A percentile compares a stretch with the other conserved stretches of the same genome.
Conservation (phyloP, 768 basidiomycete species). For the Pulveroboletus ravenelii region DNA sequence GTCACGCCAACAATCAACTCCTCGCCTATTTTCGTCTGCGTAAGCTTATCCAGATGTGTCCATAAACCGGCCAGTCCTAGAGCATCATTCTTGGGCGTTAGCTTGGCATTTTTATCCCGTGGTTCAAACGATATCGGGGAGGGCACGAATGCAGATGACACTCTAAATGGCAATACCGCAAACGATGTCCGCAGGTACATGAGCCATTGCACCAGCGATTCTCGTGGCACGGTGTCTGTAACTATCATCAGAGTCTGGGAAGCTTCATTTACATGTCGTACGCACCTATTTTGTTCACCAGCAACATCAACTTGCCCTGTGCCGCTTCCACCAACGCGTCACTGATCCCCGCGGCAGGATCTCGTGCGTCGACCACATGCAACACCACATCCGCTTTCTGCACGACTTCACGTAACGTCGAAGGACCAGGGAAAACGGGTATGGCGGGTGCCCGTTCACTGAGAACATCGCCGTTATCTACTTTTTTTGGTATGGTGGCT, state of each 20-base stretch:
- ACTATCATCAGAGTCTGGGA: background rate
- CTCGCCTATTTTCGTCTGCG: conserved; percentile 42
- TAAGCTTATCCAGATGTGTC: conserved; percentile 43
- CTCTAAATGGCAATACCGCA: conserved; percentile 69
- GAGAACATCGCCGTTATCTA: background rate
- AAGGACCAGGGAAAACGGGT: conserved; percentile 26
- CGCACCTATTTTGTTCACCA: conserved; percentile 87
- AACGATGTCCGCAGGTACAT: conserved; percentile 52
- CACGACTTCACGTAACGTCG: conserved; percentile 43
- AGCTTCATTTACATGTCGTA: conserved; percentile 9
- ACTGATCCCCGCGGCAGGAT: conserved; percentile 71
- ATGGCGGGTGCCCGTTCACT: conserved; percentile 11
- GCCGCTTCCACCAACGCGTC: conserved; percentile 48
- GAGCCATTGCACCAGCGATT: conserved; percentile 69
- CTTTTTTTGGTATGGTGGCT: background rate
- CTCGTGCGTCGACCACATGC: conserved; percentile 80
- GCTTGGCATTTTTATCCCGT: conserved; percentile 44
- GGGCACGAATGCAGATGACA: conserved; percentile 64
- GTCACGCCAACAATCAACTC: conserved; percentile 69
- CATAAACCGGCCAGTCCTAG: conserved; percentile 55
- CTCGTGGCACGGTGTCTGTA: conserved; percentile 75
- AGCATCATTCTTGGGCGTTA: conserved; percentile 47
- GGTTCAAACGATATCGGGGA: conserved; percentile 19
- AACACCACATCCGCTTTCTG: conserved; percentile 75
- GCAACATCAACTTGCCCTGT: conserved; percentile 50